Conservation (phyloP, 306 rosid species). For the Vigna unguiculata region DNA sequence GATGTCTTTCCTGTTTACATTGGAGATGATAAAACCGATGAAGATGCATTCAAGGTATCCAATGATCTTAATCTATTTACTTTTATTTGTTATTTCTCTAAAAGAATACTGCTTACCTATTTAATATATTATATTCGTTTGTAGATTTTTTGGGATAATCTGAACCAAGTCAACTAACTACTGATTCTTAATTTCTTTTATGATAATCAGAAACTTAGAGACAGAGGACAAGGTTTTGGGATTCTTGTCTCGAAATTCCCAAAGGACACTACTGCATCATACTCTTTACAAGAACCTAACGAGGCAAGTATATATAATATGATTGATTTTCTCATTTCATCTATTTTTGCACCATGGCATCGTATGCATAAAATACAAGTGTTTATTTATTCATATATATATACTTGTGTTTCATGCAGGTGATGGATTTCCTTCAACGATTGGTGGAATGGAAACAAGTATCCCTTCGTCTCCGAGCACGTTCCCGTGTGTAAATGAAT, state of each 20-base stretch:
- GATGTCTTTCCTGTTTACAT: slow-evolving; percentile 91
- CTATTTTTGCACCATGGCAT: background rate
- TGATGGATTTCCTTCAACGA: slow-evolving; percentile 77
- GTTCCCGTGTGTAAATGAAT: slow-evolving; percentile 53
- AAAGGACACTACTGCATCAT: slow-evolving; percentile 85
- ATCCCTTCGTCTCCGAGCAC: slow-evolving; percentile 47
- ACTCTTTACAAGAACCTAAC: slow-evolving; percentile 86
- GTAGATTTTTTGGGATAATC: slow-evolving; percentile 34
- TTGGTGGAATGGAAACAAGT: slow-evolving; percentile 70
- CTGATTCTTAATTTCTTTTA: background rate
- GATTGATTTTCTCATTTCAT: background rate
- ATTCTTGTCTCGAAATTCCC: slow-evolving; percentile 91
- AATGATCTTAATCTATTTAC: slow-evolving; percentile 24
- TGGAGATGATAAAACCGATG: slow-evolving; percentile 96
- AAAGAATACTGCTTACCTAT: background rate
- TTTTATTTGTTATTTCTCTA: background rate
- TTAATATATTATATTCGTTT: background rate
- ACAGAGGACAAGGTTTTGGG: slow-evolving; percentile 95
- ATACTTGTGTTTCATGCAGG: slow-evolving; percentile 60
- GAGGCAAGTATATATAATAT: slow-evolving; percentile 71
- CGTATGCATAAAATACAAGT: slow-evolving; percentile 9
- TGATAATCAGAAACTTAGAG: slow-evolving; percentile 67
- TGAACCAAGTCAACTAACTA: slow-evolving; percentile 5
- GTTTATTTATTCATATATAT: background rate
- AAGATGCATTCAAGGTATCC: slow-evolving; percentile 97